A percentile compares a stretch with the other conserved stretches of the same genome.
These are phyloP conservation scores for Ophiorrhiza pumila DNA, from an alignment of 257 asterid genomes.

Conservation along the genomic window DNA sequence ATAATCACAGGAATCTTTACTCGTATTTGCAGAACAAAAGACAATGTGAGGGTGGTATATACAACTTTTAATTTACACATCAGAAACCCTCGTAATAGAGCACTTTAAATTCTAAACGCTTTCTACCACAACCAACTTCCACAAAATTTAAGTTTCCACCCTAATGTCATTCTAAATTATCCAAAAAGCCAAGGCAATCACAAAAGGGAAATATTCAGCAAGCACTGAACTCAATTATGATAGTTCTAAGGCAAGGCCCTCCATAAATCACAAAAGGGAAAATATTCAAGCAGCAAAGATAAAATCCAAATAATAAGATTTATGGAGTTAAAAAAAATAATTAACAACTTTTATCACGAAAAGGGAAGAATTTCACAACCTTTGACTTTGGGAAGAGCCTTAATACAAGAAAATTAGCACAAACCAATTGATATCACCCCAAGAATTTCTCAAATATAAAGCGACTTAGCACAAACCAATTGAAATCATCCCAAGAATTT, in stretches of 20 bases:
- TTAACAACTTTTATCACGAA: too few relatives aligned
- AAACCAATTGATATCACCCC: neutral
- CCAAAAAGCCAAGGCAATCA: neutral
- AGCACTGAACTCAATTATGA: neutral
- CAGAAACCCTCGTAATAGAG: neutral
- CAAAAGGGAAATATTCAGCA: neutral
- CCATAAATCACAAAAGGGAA: too few relatives aligned
- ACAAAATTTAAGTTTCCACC: too few relatives aligned
- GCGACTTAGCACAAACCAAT: neutral
- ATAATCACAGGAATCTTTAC: neutral
- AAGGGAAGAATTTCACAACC: too few relatives aligned
- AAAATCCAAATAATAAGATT: too few relatives aligned
- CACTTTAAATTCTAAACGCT: neutral
- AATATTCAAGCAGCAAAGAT: too few relatives aligned
- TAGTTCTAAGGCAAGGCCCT: too few relatives aligned
- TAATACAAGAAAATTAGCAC: neutral
- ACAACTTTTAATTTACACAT: neutral
- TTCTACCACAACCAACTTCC: too few relatives aligned
- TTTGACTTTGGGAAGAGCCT: neutral
- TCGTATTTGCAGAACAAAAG: neutral
- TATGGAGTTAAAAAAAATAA: too few relatives aligned
- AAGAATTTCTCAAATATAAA: too few relatives aligned
- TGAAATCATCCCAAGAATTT: too few relatives aligned
- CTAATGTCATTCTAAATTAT: too few relatives aligned
- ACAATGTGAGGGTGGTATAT: neutral